Evolutionary conservation across 176 grass and related monocot genomes (phyloP).

Genomic region (Oryza officinalis): DNA sequence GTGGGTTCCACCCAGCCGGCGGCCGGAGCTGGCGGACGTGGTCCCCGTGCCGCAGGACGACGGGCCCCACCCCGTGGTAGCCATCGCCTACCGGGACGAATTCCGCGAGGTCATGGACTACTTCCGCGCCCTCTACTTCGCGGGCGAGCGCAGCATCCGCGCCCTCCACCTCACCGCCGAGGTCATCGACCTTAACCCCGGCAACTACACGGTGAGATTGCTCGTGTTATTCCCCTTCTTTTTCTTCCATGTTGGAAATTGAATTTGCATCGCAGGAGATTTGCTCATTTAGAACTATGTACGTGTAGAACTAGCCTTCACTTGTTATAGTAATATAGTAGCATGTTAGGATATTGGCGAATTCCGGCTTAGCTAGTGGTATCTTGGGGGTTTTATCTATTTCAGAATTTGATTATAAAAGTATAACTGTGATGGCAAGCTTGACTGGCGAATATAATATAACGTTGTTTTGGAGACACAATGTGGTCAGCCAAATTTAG

Average conservation of each 20-base stretch:
- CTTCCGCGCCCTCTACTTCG: conserved; percentile 82
- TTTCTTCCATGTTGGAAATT: neutral
- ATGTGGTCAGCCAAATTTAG: neutral
- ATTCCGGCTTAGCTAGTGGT: neutral
- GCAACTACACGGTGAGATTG: conserved; percentile 76
- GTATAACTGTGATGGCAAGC: neutral
- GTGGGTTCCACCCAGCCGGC: conserved; percentile 49
- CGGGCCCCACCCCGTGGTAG: conserved; percentile 61
- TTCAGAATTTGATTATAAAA: neutral
- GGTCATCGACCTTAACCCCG: conserved; percentile 73
- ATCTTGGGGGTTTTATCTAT: neutral
- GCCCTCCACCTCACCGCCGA: conserved; percentile 70
- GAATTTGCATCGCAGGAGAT: neutral
- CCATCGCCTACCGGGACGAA: conserved; percentile 70
- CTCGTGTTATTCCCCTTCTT: neutral
- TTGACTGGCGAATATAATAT: neutral
- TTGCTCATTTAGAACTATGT: neutral
- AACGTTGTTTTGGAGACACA: neutral
- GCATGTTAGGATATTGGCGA: neutral
- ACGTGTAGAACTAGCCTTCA: neutral
- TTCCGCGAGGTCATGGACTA: conserved; percentile 95
- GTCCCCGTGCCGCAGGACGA: conserved; percentile 72
- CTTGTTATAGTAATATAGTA: neutral
- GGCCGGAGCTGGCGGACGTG: conserved; percentile 78
- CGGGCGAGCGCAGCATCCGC: conserved; percentile 64